phyloP scores from a whole-genome alignment of 768 basidiomycete species.

The Tylopilus vinaceipallidus region DNA sequence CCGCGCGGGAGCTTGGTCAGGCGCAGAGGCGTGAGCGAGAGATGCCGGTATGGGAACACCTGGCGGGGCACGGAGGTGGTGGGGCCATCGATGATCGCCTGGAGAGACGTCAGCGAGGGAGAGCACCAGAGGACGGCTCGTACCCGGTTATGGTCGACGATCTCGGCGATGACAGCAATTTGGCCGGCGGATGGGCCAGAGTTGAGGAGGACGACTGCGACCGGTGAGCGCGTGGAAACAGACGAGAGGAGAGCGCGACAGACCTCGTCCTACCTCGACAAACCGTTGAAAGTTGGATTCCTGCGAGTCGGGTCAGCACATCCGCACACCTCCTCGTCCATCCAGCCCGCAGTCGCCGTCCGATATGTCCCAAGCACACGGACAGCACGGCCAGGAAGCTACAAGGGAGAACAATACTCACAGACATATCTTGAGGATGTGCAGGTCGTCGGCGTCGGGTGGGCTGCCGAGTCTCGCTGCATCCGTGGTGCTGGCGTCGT shows the following conservation, averaged over 20 bases:
- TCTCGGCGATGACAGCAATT: slow-evolving; percentile 94
- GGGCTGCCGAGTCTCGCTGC: not conserved
- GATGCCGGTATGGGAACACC: slow-evolving; percentile 86
- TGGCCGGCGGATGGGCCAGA: slow-evolving; percentile 81
- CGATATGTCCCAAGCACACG: fast-evolving
- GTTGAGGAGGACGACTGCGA: slow-evolving; percentile 84
- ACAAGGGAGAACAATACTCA: slow-evolving; percentile 9
- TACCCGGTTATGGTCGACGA: slow-evolving; percentile 99
- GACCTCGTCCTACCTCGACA: slow-evolving; percentile 96
- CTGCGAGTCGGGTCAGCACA: slow-evolving; percentile 35
- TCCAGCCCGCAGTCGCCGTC: slow-evolving; percentile 10
- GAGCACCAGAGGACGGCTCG: not conserved
- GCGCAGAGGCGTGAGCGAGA: slow-evolving; percentile 84
- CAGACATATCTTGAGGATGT: slow-evolving; percentile 18
- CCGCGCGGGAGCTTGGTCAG: slow-evolving; percentile 83
- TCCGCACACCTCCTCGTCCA: slow-evolving; percentile 3
- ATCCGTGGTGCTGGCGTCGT: too few species aligned
- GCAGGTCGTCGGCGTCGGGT: not conserved
- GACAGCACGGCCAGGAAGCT: not conserved
- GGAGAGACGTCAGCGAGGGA: not conserved
- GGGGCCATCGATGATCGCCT: slow-evolving; percentile 97
- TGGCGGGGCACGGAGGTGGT: slow-evolving; percentile 90
- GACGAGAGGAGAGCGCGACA: not conserved
- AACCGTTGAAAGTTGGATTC: slow-evolving; percentile 94
- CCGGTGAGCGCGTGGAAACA: not conserved